Base-by-base conservation (phyloP, 2,329 filamentous ascomycete genomes). In the Pseudocercospora eumusae region DNA sequence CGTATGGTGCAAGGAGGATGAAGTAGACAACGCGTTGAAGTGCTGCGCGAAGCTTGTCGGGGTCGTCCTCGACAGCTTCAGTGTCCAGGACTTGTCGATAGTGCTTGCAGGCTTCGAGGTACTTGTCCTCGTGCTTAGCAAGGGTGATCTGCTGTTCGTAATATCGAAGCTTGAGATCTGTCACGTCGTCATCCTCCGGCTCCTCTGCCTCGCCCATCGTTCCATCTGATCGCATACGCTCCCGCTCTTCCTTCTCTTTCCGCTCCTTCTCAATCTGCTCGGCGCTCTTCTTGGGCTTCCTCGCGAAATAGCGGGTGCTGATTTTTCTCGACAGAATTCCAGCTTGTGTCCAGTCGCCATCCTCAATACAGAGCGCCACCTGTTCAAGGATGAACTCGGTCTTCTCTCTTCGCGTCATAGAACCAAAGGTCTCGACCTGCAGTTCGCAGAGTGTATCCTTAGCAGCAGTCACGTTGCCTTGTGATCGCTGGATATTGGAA, bases 351-450 rank as follows among this genome's bases (percentile, higher is more conserved):
- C 93, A 99, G 76, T 99, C 95, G 61, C 88, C 90, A 73, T 88
- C 93, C 79, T 97, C 90, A 76, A 99, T 98, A 81, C 95, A 99
- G 57, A 99, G 85, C 33, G 88, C 85, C 44, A 98, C 93, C 79
- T 99, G 95, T 65, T 96, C 91, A 57, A 99, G 83, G 73, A 99
- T 99, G 76, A 99, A 99, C 74, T 98, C 95, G 4, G 93, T 97
- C 88, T 99, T 99, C 78, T 99, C 95, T 71, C 95, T 86, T 71
- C 95, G 86, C 66, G 92, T 90, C 95, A 99, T 99, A 21, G 93
- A 98, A 8, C 95, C 95, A 76, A 99, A 99, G 0, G 95, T 99
- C 83, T 99, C 95, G 55, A 99, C 95, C 77, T 99, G 95, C 64
- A 99, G 84, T 81, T 99, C 95, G 79, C 95, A 99, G 40, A 99